Evolutionary conservation across 2,329 filamentous ascomycete species (phyloP), one percentile per base, ranked within the genome.

Genomic region (Beauveria scarabaeidicola): DNA sequence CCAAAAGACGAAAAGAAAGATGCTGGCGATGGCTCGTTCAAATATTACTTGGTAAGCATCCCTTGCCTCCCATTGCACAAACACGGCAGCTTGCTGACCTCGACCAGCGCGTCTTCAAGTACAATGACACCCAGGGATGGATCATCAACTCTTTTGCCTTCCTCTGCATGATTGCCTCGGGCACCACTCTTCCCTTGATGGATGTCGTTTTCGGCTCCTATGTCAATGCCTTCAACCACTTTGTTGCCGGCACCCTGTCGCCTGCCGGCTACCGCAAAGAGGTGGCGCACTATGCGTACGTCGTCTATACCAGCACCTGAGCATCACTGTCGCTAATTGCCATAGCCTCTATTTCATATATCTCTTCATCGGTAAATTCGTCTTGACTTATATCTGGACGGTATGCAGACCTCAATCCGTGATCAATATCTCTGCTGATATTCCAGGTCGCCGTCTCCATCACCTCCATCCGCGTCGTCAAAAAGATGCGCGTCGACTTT

Each of bases 191-290:
- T 7, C 82, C 81, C 0, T 64, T 84, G 38, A 84, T 86, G 81
- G 81, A 83, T 41, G 72, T 86, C 43, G 73, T 85, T 7, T 83
- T 85, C 67, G 82, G 82, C 64, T 70, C 71, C 41, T 76, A 80
- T 38, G 77, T 84, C 50, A 79, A 80, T 8, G 72, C 77, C 9
- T 85, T 86, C 64, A 82, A 78, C 56, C 70, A 73, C n/a, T 87
- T 85, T 66, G 81, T 80, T 59, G 71, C 72, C 0, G 77, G 77
- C 15, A 52, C 69, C 25, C 65, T 76, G 9, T 73, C 74, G 2
- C 73, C 78, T 21, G 72, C 71, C 1, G 67, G 75, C 8, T 86
- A 85, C 66, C 75, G 78, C 54, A 65, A 71, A 2, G 68, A 77
- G n/a, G 75, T 85, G 46, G 77, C 77, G 61, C 69, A 74, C 55